Base-by-base conservation (phyloP, 148 eudicot genomes). In the Cornus kousa region DNA sequence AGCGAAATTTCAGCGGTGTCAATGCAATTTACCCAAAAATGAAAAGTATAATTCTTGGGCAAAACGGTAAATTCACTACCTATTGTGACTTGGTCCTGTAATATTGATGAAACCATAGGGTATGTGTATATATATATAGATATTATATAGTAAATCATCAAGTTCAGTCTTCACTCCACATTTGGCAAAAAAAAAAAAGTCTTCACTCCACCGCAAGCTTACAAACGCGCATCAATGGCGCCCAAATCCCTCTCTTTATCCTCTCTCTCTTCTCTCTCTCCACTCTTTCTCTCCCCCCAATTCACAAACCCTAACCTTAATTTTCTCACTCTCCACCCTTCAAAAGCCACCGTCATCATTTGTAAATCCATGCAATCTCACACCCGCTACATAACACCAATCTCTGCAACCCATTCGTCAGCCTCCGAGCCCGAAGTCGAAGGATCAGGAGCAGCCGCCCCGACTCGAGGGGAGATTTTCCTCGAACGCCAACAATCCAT, bases 391-490 rank as follows among this genome's bases (percentile, higher is more conserved):
- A 31, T 57, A 13, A n/a, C 81, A 73, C 43, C 76, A 22, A 77
- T 67, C 66, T 22, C 46, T 9, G 75, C 64, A 33, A 68, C 79
- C 82, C 80, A 67, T 7, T 1, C 74, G 11, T 39, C 86, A 1
- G 46, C 71, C 50, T 73, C 86, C 57, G 60, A 33, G 19, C 75
- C 90, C 35, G 91, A 85, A 48, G 83, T 82, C 19, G 92, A 83
- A 37, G 94, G 92, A 5, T 19, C 85, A 10, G 98, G 98, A 28
- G 80, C 93, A 1, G 89, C 97, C 11, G 89, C 90, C 35, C 93
- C 97, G 55, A 88, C 93, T 67, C 87, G 94, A 17, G 97, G 97
- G 14, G 85, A 93, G 70, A 71, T 91, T 13, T 95, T 91, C 78
- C 82, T 91, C 67, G 89, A 89, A 76, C 87, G 81, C 68, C 93